Conservation (phyloP, 805 yeast genomes). For the Suhomyces faveliae region DNA sequence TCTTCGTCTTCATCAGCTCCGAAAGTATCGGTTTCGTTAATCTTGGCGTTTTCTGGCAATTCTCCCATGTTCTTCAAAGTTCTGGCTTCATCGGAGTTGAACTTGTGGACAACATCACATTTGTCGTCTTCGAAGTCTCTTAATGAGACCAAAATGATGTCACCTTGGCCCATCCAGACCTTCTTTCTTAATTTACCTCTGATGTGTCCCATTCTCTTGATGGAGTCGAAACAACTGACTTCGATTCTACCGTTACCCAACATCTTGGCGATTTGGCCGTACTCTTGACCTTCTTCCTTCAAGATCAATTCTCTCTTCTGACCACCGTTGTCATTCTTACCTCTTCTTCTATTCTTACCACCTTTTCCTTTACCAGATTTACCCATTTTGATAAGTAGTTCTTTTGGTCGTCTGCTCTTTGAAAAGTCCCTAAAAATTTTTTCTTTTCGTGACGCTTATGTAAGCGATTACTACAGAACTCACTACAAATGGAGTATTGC, state of each 20-base stretch:
- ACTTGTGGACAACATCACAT: slow-evolving; percentile 97
- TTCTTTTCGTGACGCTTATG: neutral
- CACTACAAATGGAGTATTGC: too few relatives aligned
- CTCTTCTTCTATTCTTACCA: slow-evolving; percentile 96
- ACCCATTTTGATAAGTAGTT: slow-evolving; percentile 50
- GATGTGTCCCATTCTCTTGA: slow-evolving; percentile 92
- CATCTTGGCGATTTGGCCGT: slow-evolving; percentile 98
- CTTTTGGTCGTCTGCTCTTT: neutral
- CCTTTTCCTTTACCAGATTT: slow-evolving; percentile 78
- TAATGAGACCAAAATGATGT: slow-evolving; percentile 88
- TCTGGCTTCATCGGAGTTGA: slow-evolving; percentile 97
- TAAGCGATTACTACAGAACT: neutral
- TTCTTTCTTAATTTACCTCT: slow-evolving; percentile 99
- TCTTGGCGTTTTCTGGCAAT: slow-evolving; percentile 94
- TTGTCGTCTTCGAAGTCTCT: slow-evolving; percentile 99
- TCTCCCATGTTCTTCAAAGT: slow-evolving; percentile 93
- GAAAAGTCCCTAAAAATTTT: neutral
- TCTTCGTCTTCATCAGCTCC: slow-evolving; percentile 97
- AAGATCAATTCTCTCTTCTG: slow-evolving; percentile 91
- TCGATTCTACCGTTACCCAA: slow-evolving; percentile 97
- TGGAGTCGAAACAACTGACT: slow-evolving; percentile 92
- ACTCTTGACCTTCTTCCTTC: slow-evolving; percentile 97
- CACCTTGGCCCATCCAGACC: slow-evolving; percentile 99
- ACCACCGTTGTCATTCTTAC: slow-evolving; percentile 88
- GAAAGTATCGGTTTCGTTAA: slow-evolving; percentile 95